These are phyloP conservation scores for Astraeus odoratus DNA, from an alignment of 768 basidiomycete genomes.

Conservation along the genomic window DNA sequence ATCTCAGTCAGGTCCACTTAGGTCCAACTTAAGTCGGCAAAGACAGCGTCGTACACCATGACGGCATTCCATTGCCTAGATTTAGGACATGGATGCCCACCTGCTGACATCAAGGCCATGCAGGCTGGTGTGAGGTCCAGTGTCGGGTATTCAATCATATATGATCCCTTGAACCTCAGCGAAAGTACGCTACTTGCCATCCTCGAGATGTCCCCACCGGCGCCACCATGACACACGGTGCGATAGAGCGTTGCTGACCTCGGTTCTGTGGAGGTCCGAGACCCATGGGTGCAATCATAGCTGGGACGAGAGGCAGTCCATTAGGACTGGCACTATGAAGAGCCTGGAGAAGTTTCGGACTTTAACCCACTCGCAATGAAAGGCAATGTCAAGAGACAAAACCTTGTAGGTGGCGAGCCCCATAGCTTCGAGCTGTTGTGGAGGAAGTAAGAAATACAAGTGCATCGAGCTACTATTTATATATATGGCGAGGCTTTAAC, in stretches of 20 bases:
- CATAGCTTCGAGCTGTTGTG: constrained; percentile 22
- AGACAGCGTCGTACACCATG: too few species aligned
- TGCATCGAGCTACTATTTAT: neutral
- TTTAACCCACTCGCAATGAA: constrained; percentile 26
- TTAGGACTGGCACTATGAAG: constrained; percentile 22
- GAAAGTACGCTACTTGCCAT: neutral
- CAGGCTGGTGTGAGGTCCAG: neutral
- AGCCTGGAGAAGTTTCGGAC: constrained; percentile 26
- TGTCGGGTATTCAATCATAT: too few species aligned
- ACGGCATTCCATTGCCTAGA: too few species aligned
- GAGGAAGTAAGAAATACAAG: neutral
- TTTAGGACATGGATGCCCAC: neutral
- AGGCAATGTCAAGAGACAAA: constrained; percentile 6
- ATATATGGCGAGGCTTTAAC: too few species aligned
- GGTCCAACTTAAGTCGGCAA: neutral
- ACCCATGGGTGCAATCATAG: constrained; percentile 14
- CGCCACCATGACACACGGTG: neutral
- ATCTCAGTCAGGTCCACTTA: neutral
- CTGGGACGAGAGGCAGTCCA: constrained; percentile 24
- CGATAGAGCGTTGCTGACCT: neutral
- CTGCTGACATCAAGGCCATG: neutral
- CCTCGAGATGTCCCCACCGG: neutral
- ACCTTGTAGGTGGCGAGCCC: constrained; percentile 24
- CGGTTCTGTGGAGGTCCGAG: constrained; percentile 7
- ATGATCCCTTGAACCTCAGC: too few species aligned